phyloP scores from a whole-genome alignment of 345 rosid species.

The Theobroma cacao region DNA sequence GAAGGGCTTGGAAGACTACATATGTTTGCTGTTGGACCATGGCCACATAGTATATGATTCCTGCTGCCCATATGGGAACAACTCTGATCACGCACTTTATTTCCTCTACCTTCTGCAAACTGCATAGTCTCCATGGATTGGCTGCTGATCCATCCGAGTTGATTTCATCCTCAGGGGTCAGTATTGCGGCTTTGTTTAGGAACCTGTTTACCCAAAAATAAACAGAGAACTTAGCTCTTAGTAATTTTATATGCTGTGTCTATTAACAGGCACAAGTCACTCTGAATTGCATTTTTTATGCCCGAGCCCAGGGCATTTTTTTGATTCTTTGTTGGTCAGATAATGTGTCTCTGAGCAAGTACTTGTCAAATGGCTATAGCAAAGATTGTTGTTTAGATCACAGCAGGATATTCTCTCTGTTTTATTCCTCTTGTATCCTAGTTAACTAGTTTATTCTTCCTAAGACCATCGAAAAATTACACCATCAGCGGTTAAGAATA shows the following conservation, averaged over 20 bases:
- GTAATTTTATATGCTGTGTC: not conserved
- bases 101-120: conserved; percentile 53
- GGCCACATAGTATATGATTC: conserved; percentile 20
- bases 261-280: not conserved
- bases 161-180: conserved; percentile 24
- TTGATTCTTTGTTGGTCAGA: too few species aligned
- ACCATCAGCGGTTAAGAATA: too few species aligned
- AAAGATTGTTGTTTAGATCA: too few species aligned
- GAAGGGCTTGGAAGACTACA: conserved; percentile 40
- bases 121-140: conserved; percentile 47
- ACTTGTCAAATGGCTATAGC: too few species aligned
- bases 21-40: conserved; percentile 34
- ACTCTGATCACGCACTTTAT: conserved; percentile 39
- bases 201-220: conserved; percentile 20
- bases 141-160: conserved; percentile 35
- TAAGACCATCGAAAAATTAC: too few species aligned
- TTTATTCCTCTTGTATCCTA: too few species aligned
- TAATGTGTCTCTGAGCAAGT: too few species aligned
- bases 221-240: not conserved
- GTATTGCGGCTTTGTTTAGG: conserved; percentile 41
- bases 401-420: too few species aligned
- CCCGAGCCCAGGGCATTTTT: too few species aligned
- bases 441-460: too few species aligned
- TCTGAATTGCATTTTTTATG: not conserved
- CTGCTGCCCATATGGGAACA: conserved; percentile 36